Evolutionary conservation across 352 stramenopile genomes (phyloP).

Genomic region (Globisporangium splendens): DNA sequence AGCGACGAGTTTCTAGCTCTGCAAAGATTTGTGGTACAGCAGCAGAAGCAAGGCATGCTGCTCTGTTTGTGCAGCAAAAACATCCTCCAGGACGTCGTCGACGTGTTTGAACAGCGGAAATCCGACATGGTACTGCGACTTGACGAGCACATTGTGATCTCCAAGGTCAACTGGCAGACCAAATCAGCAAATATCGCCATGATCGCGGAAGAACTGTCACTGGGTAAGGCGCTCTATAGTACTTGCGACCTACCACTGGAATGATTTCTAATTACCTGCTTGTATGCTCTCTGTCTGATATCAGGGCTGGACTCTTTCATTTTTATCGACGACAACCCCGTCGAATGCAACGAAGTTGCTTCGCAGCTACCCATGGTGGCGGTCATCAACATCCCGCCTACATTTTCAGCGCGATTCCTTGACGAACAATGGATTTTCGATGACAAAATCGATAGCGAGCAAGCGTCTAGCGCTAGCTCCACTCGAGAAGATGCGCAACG

Average conservation of each 20-base stretch:
- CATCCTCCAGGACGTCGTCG: constrained; percentile 40
- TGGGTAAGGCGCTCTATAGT: constrained; percentile 15
- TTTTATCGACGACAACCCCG: constrained; percentile 70
- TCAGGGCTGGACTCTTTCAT: constrained; percentile 50
- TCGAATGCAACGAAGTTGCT: constrained; percentile 66
- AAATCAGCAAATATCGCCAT: constrained; percentile 61
- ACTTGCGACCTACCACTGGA: too few species aligned
- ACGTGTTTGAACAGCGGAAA: constrained; percentile 38
- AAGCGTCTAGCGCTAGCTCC: background rate
- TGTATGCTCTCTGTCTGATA: too few species aligned
- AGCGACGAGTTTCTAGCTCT: constrained; percentile 39
- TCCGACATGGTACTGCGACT: constrained; percentile 48
- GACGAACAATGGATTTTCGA: constrained; percentile 60
- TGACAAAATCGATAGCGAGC: constrained; percentile 5
- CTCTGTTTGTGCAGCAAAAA: constrained; percentile 76
- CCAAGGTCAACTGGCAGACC: constrained; percentile 51
- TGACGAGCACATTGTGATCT: constrained; percentile 42
- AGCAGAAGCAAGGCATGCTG: constrained; percentile 45
- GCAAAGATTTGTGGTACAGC: constrained; percentile 51
- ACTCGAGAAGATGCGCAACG: constrained; percentile 38
- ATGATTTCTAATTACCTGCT: too few species aligned
- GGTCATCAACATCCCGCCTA: constrained; percentile 42
- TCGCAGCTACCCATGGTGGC: constrained; percentile 38
- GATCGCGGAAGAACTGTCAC: constrained; percentile 47
- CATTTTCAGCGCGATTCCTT: constrained; percentile 32